Base-by-base conservation (phyloP, 805 yeast genomes). In the Wickerhamiella lipophila region DNA sequence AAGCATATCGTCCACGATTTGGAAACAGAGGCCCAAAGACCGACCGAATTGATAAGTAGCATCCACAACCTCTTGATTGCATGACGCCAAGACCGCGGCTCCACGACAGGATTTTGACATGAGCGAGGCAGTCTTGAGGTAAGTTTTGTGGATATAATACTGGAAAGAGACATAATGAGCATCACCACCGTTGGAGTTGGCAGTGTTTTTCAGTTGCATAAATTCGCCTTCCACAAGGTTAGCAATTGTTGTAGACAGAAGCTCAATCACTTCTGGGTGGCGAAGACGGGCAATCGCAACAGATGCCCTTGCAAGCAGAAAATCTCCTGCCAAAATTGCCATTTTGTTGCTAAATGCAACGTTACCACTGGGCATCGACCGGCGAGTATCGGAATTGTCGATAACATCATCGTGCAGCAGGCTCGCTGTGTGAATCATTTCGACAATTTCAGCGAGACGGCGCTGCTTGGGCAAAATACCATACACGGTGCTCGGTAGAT, bases 271-370 rank as follows among this genome's bases (percentile, higher is more conserved):
- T 68, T 92, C 97, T n/a, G 96, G 89, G 64, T 92, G 89, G 61
- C 96, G 73, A 46, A 92, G 68, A 52, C 98, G 71, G 11, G 96
- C 94, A 55, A 92, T 80, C 2, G 96, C 88, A 8, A 92, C 96
- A 0, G 97, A 88, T 0, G 98, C 97, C 58, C 98, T 75, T 15
- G 96, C 98, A 42, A 92, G 74, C 50, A 92, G 65, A 66, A 92
- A 92, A 67, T 92, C 98, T 41, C 98, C 98, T 0, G 96, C 97
- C 50, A 92, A 71, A 36, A 92, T 87, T 6, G 98, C 94, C 96
- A 92, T 88, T 61, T 92, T 92, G 68, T 92, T 92, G 25, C 94
- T 84, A 67, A 88, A 92, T 7, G 96, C 96, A 52, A 81, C 74
- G 66, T 92, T 92, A 0, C 96, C 97, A 54, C 84, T 77, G 19